A percentile compares a stretch with the other conserved stretches of the same genome.
These are phyloP conservation scores for Penicillium desertorum DNA, from an alignment of 495 filamentous ascomycete species.

Conservation along the genomic window DNA sequence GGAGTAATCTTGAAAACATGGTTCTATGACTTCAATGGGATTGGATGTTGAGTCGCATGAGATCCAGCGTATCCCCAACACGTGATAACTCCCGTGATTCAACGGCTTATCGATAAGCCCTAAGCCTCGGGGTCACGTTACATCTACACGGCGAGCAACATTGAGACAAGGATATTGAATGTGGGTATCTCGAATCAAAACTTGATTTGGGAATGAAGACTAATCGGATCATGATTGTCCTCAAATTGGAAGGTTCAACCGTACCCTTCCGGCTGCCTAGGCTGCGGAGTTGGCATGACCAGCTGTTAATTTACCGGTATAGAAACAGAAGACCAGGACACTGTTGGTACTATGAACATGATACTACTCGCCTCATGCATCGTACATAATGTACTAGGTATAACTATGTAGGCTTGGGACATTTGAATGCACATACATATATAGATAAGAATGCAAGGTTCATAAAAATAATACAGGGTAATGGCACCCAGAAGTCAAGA, in stretches of 20 bases:
- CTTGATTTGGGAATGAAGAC: background rate
- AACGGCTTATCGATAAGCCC: slow-evolving; percentile 23
- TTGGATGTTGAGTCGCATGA: slow-evolving; percentile 16
- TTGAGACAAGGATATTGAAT: background rate
- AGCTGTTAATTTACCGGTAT: background rate
- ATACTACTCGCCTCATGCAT: background rate
- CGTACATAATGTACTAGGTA: background rate
- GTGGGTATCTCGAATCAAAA: background rate
- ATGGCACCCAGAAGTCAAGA: background rate
- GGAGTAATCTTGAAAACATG: slow-evolving; percentile 38
- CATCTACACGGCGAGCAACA: background rate
- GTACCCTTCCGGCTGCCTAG: background rate
- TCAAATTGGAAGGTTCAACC: background rate
- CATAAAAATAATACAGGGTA: slow-evolving; percentile 2
- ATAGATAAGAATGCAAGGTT: background rate
- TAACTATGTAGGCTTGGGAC: background rate
- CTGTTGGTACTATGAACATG: background rate
- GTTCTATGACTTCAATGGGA: slow-evolving; percentile 17
- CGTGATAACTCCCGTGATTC: slow-evolving; percentile 11
- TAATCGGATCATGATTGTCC: background rate
- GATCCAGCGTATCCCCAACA: slow-evolving; percentile 17
- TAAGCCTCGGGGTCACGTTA: slow-evolving; percentile 7
- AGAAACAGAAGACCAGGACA: background rate
- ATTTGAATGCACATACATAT: background rate
- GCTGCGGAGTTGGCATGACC: background rate